These are phyloP conservation scores for Papiliotrema terrestris DNA, from an alignment of 1,284 basidiomycete genomes.

Conservation along the genomic window DNA sequence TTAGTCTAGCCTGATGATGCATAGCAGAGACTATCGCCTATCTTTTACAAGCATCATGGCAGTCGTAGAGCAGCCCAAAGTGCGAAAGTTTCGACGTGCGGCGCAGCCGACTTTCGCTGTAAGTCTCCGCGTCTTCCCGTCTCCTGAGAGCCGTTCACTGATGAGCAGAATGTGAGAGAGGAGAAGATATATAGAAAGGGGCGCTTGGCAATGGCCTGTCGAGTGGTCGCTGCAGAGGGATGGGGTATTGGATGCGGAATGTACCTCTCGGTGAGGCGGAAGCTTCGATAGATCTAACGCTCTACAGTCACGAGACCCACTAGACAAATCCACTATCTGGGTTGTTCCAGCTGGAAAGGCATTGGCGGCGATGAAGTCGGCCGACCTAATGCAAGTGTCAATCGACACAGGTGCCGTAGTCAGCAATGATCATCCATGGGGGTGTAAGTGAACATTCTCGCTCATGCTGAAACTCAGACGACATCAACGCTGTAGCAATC, in stretches of 20 bases:
- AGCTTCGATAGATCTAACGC: neutral
- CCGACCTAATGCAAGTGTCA: slow-evolving; percentile 17
- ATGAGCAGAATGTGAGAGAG: slow-evolving; percentile 10
- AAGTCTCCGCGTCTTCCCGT: neutral
- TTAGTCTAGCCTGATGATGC: too few relatives aligned
- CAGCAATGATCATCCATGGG: slow-evolving; percentile 4
- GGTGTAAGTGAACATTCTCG: slow-evolving; percentile 1
- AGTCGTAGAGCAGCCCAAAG: slow-evolving; percentile 4
- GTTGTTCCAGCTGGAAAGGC: slow-evolving; percentile 21
- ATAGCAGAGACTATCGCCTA: too few relatives aligned
- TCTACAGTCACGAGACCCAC: slow-evolving; percentile 14
- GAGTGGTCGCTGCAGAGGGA: slow-evolving; percentile 22
- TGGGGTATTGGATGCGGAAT: slow-evolving; percentile 26
- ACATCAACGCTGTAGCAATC: slow-evolving; percentile 15
- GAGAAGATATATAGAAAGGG: slow-evolving; percentile 20
- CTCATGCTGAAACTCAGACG: slow-evolving; percentile 10
- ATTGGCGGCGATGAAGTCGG: slow-evolving; percentile 13
- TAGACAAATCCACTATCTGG: slow-evolving; percentile 16
- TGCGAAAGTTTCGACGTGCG: slow-evolving; percentile 18
- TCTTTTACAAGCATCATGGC: neutral
- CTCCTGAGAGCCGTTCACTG: neutral
- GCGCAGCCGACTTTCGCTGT: slow-evolving; percentile 21
- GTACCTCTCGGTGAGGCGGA: slow-evolving; percentile 14
- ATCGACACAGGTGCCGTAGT: slow-evolving; percentile 7
- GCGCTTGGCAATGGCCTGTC: slow-evolving; percentile 21